These are phyloP conservation scores for Hymenoscyphus albidus DNA, from an alignment of 2,329 filamentous ascomycete genomes.

Conservation along the genomic window DNA sequence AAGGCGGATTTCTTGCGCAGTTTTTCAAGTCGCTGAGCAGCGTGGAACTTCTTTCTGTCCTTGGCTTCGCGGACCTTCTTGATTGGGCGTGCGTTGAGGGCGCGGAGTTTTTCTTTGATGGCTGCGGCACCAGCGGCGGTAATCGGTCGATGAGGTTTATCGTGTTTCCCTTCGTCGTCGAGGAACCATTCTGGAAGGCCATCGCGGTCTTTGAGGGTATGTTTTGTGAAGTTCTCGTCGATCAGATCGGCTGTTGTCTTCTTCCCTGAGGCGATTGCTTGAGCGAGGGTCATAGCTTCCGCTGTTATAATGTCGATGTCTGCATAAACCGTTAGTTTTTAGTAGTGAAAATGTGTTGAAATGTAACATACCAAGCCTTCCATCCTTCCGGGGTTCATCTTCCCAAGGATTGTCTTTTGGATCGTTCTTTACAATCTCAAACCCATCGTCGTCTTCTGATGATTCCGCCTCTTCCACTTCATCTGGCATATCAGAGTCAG, in stretches of 20 bases:
- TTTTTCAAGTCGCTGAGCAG: constrained; percentile 86
- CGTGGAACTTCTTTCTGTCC: constrained; percentile 94
- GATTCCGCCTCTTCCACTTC: constrained; percentile 19
- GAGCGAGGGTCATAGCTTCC: constrained; percentile 96
- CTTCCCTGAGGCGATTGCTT: constrained; percentile 82
- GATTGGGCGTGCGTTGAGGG: constrained; percentile 92
- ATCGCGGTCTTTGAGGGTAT: constrained; percentile 83
- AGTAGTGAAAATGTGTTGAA: background rate
- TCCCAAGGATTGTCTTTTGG: constrained; percentile 61
- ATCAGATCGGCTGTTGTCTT: constrained; percentile 74
- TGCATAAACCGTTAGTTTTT: constrained; percentile 32
- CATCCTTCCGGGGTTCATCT: constrained; percentile 59
- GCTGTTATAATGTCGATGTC: constrained; percentile 99
- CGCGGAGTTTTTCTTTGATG: constrained; percentile 90
- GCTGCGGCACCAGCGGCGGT: constrained; percentile 84
- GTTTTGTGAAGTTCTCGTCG: constrained; percentile 93
- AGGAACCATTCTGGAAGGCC: constrained; percentile 97
- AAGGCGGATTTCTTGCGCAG: constrained; percentile 95
- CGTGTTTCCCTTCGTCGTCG: constrained; percentile 84
- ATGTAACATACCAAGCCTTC: constrained; percentile 50
- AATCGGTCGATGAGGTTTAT: constrained; percentile 82
- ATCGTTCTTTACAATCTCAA: constrained; percentile 58
- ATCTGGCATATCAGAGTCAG: constrained; percentile 26
- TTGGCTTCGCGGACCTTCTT: constrained; percentile 98
- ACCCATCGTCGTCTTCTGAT: constrained; percentile 45